Evolutionary conservation across 148 eudicot genomes (phyloP), one percentile per base, ranked within the genome.

Genomic region (Rhododendron kiyosumense): DNA sequence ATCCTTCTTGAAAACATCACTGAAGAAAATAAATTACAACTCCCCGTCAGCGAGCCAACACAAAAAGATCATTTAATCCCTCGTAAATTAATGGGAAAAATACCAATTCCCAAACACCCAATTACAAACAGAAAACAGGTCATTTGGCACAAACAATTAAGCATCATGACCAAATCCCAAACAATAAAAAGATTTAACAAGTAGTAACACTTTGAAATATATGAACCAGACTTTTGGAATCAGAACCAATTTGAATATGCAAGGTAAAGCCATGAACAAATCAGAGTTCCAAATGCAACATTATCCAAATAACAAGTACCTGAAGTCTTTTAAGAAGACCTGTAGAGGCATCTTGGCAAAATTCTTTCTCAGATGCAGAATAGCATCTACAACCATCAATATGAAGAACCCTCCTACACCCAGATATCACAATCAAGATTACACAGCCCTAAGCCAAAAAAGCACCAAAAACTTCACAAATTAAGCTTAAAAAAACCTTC

Each of bases 1-100:
- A 87, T 93, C 93, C 86, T 78, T 89, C 83, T 86, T 93, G 81
- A 93, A 88, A 45, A 90, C 90, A 79, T 48, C 18, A 45, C 87
- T 85, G 26, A 30, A 79, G 79, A 73, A 71, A 28, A 59, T 4
- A 17, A 17, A 59, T 18, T n/a, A 57, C 26, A 61, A 22, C 84
- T 26, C 11, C 9, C 22, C 22, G 41, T 48, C 14, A 80, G 5
- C 28, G 14, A 65, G 71, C 28, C 71, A 65, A 65, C 12, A 65
- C 26, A 9, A 24, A 65, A 65, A 65, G 71, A 65, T 65, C 30
- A 65, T 65, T 65, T 6, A 20, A 26, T 65, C 13, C 71, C 30
- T n/a, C 65, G 18, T 80, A 26, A 24, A 45, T 6, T 74, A 2
- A 36, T 3, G 11, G 41, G 45, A 5, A 74, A 7, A 74, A 11